Percentiles rank a stretch among this genome's conserved stretches.
Evolutionary conservation across 805 yeast species (phyloP).

Genomic region (Schwanniomyces vanrijiae): DNA sequence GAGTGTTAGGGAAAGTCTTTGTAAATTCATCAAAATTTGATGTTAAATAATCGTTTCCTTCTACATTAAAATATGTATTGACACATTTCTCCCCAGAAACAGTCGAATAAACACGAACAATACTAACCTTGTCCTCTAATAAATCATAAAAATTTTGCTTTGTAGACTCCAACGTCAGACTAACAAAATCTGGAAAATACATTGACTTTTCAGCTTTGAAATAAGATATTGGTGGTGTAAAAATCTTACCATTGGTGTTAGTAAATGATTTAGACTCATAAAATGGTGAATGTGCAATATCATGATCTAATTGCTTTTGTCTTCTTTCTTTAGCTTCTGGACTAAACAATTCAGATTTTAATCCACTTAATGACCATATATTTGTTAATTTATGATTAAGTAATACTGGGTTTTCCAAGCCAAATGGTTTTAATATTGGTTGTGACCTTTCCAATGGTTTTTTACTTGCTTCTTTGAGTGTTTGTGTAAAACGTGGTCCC

Average conservation of each 20-base stretch:
- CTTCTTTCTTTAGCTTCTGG: slow-evolving; percentile 36
- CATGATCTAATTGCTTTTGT: slow-evolving; percentile 41
- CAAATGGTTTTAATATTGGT: slow-evolving; percentile 37
- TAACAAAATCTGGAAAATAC: slow-evolving; percentile 80
- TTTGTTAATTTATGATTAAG: slow-evolving; percentile 21
- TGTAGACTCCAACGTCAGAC: slow-evolving; percentile 46
- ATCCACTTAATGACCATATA: slow-evolving; percentile 13
- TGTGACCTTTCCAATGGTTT: slow-evolving; percentile 36
- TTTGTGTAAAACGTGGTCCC: slow-evolving; percentile 35
- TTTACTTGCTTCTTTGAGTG: slow-evolving; percentile 37
- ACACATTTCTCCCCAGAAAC: slow-evolving; percentile 70
- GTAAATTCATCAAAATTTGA: slow-evolving; percentile 38
- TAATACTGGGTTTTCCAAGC: slow-evolving; percentile 30
- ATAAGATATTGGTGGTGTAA: slow-evolving; percentile 76
- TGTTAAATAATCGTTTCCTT: slow-evolving; percentile 40
- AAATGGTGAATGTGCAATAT: slow-evolving; percentile 43
- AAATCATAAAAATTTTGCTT: slow-evolving; percentile 35
- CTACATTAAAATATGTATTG: slow-evolving; percentile 54
- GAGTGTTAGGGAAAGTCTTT: slow-evolving; percentile 51
- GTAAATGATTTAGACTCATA: slow-evolving; percentile 49
- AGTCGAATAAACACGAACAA: slow-evolving; percentile 66
- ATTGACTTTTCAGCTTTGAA: slow-evolving; percentile 71
- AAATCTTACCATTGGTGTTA: slow-evolving; percentile 82
- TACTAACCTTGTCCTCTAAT: slow-evolving; percentile 53
- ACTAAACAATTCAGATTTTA: slow-evolving; percentile 28